Percentiles rank a stretch among this genome's conserved stretches.
Evolutionary conservation across 23 red algal species (phyloP).

Genomic region (Cyanidioschyzon merolae): DNA sequence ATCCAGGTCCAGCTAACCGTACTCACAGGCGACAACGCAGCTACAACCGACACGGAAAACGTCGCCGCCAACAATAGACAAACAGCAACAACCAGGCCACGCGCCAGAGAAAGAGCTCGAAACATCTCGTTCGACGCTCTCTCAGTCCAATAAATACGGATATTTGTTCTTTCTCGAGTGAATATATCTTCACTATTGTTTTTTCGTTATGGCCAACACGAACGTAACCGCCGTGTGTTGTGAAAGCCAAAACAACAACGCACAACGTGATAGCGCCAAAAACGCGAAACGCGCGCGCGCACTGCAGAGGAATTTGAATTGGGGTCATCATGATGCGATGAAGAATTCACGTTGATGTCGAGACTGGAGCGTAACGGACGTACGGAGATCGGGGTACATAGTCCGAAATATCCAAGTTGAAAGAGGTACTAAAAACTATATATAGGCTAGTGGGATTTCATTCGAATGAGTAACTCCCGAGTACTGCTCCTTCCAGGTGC

Average conservation of each 20-base stretch:
- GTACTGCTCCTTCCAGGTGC: too few species aligned
- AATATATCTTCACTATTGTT: not conserved
- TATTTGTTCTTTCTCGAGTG: not conserved
- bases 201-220: not conserved
- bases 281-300: not conserved
- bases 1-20: not conserved
- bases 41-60: not conserved
- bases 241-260: not conserved
- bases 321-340: too few species aligned
- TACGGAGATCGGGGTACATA: not conserved
- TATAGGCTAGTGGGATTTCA: too few species aligned
- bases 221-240: not conserved
- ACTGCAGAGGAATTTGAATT: not conserved
- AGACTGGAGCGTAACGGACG: not conserved
- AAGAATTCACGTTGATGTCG: not conserved
- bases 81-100: not conserved
- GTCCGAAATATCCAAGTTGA: not conserved
- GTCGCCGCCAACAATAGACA: not conserved
- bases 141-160: not conserved
- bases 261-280: not conserved
- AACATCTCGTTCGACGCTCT: not conserved
- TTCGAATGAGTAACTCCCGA: too few species aligned
- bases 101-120: not conserved
- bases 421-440: too few species aligned
- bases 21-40: not conserved